phyloP scores from a whole-genome alignment of 345 rosid genomes.

The Diplotaxis tenuifolia region DNA sequence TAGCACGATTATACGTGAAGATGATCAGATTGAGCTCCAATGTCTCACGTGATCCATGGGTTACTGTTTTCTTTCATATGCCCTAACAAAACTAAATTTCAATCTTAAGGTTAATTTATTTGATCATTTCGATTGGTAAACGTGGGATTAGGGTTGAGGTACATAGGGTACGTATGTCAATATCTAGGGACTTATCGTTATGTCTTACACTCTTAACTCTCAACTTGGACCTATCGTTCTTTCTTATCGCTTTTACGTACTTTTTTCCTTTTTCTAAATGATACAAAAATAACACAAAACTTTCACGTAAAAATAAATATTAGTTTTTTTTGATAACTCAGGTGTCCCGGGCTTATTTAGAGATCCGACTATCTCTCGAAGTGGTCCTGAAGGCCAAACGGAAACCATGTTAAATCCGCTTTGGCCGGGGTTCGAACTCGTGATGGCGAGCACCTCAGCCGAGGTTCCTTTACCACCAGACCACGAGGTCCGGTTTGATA shows the following conservation, averaged over 20 bases:
- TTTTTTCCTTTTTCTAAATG: too few relatives aligned
- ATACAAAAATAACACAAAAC: too few relatives aligned
- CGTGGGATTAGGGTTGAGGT: conserved; percentile 21
- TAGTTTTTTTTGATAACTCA: too few relatives aligned
- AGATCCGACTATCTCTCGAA: too few relatives aligned
- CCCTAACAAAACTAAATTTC: neutral
- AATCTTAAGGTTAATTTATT: neutral
- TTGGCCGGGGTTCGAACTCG: too few relatives aligned
- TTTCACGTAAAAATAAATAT: too few relatives aligned
- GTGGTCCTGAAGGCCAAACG: too few relatives aligned
- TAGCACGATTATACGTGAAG: neutral
- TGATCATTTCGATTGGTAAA: neutral
- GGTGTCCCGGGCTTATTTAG: too few relatives aligned
- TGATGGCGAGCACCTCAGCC: too few relatives aligned
- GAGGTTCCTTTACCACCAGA: too few relatives aligned
- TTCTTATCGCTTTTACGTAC: neutral
- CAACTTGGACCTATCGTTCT: conserved; percentile 2
- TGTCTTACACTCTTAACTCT: neutral
- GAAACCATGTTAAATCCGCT: too few relatives aligned
- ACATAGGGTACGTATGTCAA: conserved; percentile 10
- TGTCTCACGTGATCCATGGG: conserved; percentile 11
- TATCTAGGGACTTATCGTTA: neutral
- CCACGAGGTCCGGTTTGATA: too few relatives aligned
- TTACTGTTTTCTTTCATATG: neutral
- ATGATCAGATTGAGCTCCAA: neutral